Base-by-base conservation (phyloP, 345 rosid genomes). In the Syzygium grande region DNA sequence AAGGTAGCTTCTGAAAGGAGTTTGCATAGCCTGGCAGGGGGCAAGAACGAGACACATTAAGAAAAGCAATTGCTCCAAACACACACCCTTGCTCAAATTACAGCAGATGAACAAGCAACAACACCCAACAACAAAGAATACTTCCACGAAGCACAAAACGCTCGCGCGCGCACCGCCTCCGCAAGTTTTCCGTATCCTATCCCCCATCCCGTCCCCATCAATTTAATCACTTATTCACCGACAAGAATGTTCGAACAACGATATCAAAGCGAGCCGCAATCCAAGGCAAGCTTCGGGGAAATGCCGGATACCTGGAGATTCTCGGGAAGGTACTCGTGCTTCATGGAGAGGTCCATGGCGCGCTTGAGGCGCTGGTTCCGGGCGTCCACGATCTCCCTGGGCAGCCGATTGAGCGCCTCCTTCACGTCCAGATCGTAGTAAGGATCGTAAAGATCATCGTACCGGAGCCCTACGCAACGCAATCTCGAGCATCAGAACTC, bases 291-390 rank as follows among this genome's bases (percentile, higher is more conserved):
- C 21, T 59, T 30, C 27, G 23, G 16, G 43, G 43, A 34, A 73
- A 38, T 34, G 49, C 80, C 80, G 5, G 22, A 9, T 87, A 97
- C 99, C 98, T 95, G 98, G 53, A 98, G 95, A 77, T 96, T 89
- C 86, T 93, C 89, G 29, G 97, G 92, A 51, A 98, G 99, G 90
- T 96, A 96, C 92, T 95, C 93, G 90, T 98, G 99, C 93, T 98
- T 98, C 99, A 98, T 93, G 87, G 99, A 98, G 87, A 98, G 99
- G 90, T 98, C 99, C 95, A 96, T 94, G 86, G 99, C 98, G 78
- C 99, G 99, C 94, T 96, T 96, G 87, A 98, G 96, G 19, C 98
- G 99, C 96, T 98, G 99, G 90, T 94, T 87, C 52, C 99, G 98
- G 17, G 99, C 99, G 86, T 98, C 98, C 27, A 98, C 94, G 51